A percentile compares a stretch with the other conserved stretches of the same genome.
Conservation (phyloP, 805 yeast species). For the Kuraishia molischiana region DNA sequence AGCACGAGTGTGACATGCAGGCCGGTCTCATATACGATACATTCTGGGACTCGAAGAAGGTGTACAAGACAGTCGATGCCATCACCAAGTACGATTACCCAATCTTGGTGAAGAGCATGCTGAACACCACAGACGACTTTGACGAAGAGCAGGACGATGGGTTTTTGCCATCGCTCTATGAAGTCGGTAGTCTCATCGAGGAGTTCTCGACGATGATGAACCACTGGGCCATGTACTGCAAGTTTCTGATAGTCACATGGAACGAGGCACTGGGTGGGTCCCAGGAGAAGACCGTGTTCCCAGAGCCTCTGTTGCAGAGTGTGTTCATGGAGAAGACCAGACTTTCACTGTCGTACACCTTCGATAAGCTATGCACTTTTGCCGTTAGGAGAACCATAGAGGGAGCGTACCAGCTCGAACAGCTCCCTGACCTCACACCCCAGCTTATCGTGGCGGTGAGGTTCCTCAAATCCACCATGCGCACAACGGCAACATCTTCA, state of each 20-base stretch:
- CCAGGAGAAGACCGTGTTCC: constrained; percentile 25
- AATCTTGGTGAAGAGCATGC: constrained; percentile 23
- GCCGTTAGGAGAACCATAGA: constrained; percentile 72
- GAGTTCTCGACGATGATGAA: constrained; percentile 74
- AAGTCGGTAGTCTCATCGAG: constrained; percentile 53
- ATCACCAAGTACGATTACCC: constrained; percentile 47
- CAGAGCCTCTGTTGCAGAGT: constrained; percentile 43
- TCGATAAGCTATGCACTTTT: constrained; percentile 53
- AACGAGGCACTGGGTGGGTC: constrained; percentile 26
- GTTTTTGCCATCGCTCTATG: constrained; percentile 40
- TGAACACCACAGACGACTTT: constrained; percentile 12
- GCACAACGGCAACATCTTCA: constrained; percentile 4
- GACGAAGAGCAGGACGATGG: constrained; percentile 17
- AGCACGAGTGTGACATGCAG: constrained; percentile 87
- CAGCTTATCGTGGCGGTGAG: constrained; percentile 19
- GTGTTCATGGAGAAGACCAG: constrained; percentile 47
- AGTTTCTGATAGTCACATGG: constrained; percentile 66
- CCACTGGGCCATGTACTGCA: constrained; percentile 76
- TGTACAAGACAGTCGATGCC: constrained; percentile 47
- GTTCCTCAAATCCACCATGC: constrained; percentile 12
- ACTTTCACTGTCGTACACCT: constrained; percentile 44
- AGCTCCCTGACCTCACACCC: constrained; percentile 47
- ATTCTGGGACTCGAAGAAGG: constrained; percentile 61
- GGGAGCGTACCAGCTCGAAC: constrained; percentile 74
- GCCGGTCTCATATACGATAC: constrained; percentile 83